These are phyloP conservation scores for Albugo laibachii DNA, from an alignment of 352 stramenopile species.

Conservation along the genomic window DNA sequence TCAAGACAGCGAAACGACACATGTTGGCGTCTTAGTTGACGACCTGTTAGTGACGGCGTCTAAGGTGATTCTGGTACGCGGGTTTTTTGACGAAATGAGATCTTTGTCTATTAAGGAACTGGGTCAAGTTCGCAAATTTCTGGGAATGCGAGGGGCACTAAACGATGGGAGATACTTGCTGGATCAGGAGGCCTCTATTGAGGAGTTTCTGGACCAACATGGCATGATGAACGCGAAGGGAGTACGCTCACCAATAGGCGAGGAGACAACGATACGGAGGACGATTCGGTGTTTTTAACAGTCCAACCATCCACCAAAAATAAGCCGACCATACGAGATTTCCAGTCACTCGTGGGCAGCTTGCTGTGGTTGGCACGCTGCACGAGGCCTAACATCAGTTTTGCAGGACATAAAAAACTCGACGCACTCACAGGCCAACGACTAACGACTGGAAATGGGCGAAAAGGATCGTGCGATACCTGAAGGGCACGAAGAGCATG, in stretches of 20 bases:
- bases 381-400: constrained; percentile 12
- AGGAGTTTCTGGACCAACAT: constrained; percentile 8
- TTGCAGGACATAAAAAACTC: no score
- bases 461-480: constrained; percentile 7
- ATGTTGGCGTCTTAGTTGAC: constrained; percentile 12
- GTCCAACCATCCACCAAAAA: constrained; percentile 1
- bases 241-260: constrained; percentile 3
- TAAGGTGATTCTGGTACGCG: not conserved
- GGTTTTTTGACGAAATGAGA: constrained; percentile 5
- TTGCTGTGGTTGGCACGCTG: constrained; percentile 13
- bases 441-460: constrained; percentile 3
- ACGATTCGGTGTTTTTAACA: constrained; percentile 1
- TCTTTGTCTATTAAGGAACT: constrained; percentile 13
- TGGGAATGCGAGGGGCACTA: constrained; percentile 10
- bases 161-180: not conserved
- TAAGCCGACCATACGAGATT: constrained; percentile 5
- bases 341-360: constrained; percentile 16
- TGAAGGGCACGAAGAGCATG: no score
- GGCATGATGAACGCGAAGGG: constrained; percentile 7
- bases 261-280: not conserved
- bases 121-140: constrained; percentile 7
- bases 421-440: constrained; percentile 3
- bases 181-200: constrained; percentile 9
- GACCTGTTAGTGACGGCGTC: constrained; percentile 13
- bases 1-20: not conserved